A percentile compares a stretch with the other conserved stretches of the same genome.
Evolutionary conservation across 805 yeast genomes (phyloP).

Genomic region (Saccharomycodes ludwigii): DNA sequence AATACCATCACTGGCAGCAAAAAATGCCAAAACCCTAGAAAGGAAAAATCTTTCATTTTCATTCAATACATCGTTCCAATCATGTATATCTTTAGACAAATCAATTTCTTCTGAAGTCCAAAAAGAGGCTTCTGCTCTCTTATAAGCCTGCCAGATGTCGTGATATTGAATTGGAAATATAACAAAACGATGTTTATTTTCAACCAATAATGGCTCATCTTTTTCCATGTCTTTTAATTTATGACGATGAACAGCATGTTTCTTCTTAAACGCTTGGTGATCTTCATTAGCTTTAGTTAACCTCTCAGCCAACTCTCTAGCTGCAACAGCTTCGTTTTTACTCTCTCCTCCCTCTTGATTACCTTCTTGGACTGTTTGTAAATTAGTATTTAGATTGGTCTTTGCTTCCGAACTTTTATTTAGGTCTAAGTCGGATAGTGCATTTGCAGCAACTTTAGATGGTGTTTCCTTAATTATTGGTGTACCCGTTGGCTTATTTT

Average conservation of each 20-base stretch:
- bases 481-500: too few relatives aligned
- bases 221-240: slow-evolving; percentile 61
- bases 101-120: slow-evolving; percentile 99
- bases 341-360: slow-evolving; percentile 11
- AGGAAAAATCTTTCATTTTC: slow-evolving; percentile 89
- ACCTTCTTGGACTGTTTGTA: slow-evolving; percentile 31
- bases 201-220: slow-evolving; percentile 78
- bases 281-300: slow-evolving; percentile 22
- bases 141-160: slow-evolving; percentile 97
- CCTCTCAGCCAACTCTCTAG: slow-evolving; percentile 17
- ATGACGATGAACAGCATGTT: slow-evolving; percentile 63
- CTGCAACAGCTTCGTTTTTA: slow-evolving; percentile 13
- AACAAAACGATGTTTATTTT: slow-evolving; percentile 82
- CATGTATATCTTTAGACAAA: slow-evolving; percentile 78
- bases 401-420: slow-evolving; percentile 22
- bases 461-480: slow-evolving; percentile 76
- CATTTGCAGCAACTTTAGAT: slow-evolving; percentile 49
- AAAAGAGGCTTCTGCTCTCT: slow-evolving; percentile 98
- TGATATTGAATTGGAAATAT: slow-evolving; percentile 93
- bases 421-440: slow-evolving; percentile 40
- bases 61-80: slow-evolving; percentile 83
- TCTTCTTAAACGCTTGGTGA: slow-evolving; percentile 45
- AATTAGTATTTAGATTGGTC: slow-evolving; percentile 29
- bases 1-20: slow-evolving; percentile 97
- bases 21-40: slow-evolving; percentile 89